Evolutionary conservation across 164 flowering plant genomes (phyloP), one percentile per base, ranked within the genome.

Genomic region (Aristolochia contorta): DNA sequence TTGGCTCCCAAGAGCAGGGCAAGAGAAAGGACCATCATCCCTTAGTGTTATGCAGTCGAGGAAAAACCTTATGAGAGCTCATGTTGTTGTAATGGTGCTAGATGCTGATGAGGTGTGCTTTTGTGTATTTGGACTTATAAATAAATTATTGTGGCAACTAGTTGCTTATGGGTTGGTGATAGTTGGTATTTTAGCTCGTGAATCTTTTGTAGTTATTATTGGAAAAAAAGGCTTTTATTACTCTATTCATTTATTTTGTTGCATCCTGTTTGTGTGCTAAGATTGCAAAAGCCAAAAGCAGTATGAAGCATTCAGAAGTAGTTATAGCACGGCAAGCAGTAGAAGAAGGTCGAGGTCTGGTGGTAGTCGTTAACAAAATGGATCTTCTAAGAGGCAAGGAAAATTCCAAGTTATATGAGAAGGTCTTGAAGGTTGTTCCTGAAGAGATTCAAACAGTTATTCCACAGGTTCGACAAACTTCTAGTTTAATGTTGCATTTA

Each of bases 321-420:
- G 89, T 82, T 41, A 88, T 93, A 73, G 97, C 96, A 43, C 83
- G 99, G 74, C 81, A 77, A 60, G 96, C 99, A 27, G 84, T 93
- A 27, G 99, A 88, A 72, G 99, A 90, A 79, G 99, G 99, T 24
- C 87, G 99, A 54, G 95, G 92, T 48, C 73, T 93, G 78, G 83
- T 93, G 37, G 85, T 93, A 33, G 72, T 93, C 67, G 96, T 86
- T 72, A 93, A 90, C 80, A 90, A 93, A 80, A 87, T 93, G 92
- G 97, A 93, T 76, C 87, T 86, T 65, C 72, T 93, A 52, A 79
- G 73, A 64, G 90, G 92, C 52, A 81, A 67, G 64, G 50, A 74
- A 21, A 81, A 82, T 59, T 54, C 77, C 7, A 65, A 67, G 54
- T 57, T 70, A 55, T 80, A 74, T 68, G 78, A 84, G 66, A 81